These are phyloP conservation scores for Candida boidinii DNA, from an alignment of 805 yeast genomes.

Conservation along the genomic window DNA sequence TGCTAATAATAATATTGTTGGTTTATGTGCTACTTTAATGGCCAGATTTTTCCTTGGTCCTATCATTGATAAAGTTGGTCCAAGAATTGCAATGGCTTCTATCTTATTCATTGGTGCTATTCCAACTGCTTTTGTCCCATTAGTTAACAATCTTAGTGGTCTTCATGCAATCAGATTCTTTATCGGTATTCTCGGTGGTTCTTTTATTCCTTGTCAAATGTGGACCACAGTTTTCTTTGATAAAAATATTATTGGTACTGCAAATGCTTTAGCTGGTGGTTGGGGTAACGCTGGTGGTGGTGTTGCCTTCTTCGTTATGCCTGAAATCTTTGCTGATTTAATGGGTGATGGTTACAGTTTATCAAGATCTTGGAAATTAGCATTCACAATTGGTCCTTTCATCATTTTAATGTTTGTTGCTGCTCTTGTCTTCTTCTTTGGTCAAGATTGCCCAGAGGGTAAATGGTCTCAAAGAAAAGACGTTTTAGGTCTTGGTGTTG, in stretches of 20 bases:
- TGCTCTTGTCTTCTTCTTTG: conserved; percentile 14
- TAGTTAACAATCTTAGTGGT: conserved; percentile 15
- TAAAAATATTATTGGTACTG: conserved; percentile 21
- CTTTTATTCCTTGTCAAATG: conserved; percentile 22
- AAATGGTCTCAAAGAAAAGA: conserved; percentile 23
- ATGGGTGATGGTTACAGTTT: conserved; percentile 11
- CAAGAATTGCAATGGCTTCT: conserved; percentile 19
- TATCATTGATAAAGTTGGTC: conserved; percentile 20
- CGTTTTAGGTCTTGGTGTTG: conserved; percentile 16
- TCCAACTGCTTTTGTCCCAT: conserved; percentile 21
- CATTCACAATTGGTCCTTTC: conserved; percentile 24
- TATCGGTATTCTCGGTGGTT: conserved; percentile 24
- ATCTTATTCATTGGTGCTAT: conserved; percentile 18
- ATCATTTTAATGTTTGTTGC: conserved; percentile 22
- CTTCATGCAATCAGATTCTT: conserved; percentile 21
- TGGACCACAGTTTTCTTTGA: conserved; percentile 22
- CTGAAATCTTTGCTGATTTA: conserved; percentile 16
- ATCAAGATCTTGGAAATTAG: conserved; percentile 19
- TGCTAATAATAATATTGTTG: conserved; percentile 23
- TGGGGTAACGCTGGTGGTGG: conserved; percentile 27
- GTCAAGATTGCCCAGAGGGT: conserved; percentile 28
- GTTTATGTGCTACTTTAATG: conserved; percentile 20
- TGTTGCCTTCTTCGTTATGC: conserved; percentile 25
- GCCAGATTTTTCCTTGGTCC: conserved; percentile 22
- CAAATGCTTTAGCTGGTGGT: conserved; percentile 24